These are phyloP conservation scores for Triglochin maritima DNA, from an alignment of 106 monocot species.

Conservation along the genomic window DNA sequence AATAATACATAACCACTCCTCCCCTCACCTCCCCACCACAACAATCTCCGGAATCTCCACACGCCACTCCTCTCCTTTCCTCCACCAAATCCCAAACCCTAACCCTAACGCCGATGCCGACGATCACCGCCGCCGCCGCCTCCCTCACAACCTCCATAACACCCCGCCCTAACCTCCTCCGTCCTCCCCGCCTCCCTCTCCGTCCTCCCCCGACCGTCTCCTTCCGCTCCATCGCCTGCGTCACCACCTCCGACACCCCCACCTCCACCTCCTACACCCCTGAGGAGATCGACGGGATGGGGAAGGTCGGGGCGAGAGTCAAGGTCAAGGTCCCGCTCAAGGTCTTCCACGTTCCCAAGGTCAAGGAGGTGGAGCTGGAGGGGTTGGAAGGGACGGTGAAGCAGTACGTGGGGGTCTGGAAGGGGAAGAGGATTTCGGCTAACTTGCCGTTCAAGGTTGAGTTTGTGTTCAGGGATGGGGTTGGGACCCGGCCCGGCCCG, in stretches of 20 bases:
- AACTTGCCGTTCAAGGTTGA: constrained; percentile 79
- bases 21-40: too few species aligned
- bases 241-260: constrained; percentile 22
- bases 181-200: too few species aligned
- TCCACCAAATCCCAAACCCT: not conserved
- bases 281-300: constrained; percentile 33
- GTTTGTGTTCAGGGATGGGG: constrained; percentile 32
- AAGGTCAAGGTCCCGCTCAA: constrained; percentile 59
- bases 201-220: not conserved
- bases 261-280: not conserved
- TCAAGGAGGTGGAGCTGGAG: constrained; percentile 52
- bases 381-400: constrained; percentile 76
- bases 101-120: not conserved
- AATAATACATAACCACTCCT: too few species aligned
- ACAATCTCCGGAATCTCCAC: too few species aligned
- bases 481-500: constrained; percentile 34
- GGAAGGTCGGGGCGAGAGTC: constrained; percentile 45
- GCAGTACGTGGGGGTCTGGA: constrained; percentile 78
- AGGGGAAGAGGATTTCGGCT: constrained; percentile 73
- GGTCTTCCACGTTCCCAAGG: constrained; percentile 65
- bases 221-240: constrained; percentile 1
- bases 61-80: too few species aligned
- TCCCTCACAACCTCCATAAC: not conserved
- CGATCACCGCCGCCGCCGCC: not conserved
- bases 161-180: too few species aligned